phyloP scores from a whole-genome alignment of 2,329 filamentous ascomycete genomes.

The Thielaviopsis ethacetica region DNA sequence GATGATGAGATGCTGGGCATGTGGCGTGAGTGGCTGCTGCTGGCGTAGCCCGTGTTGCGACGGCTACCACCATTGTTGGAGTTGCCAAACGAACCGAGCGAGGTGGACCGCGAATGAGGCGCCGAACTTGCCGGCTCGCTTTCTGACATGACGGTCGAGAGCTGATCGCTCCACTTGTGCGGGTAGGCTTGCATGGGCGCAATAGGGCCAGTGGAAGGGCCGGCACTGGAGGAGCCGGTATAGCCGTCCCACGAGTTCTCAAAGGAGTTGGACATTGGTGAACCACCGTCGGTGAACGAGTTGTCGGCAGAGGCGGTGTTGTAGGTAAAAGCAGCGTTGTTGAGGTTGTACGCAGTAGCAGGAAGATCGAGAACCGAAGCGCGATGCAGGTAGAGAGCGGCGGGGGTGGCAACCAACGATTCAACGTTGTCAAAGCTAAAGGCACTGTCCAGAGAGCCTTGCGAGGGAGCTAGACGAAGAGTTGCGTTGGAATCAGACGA shows the following conservation, averaged over 20 bases:
- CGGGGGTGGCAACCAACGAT: slow-evolving; percentile 23
- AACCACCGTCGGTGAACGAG: slow-evolving; percentile 17
- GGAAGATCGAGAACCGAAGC: slow-evolving; percentile 16
- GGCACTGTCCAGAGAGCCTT: slow-evolving; percentile 38
- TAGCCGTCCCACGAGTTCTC: slow-evolving; percentile 5
- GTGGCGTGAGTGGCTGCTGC: slow-evolving; percentile 34
- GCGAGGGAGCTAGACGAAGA: slow-evolving; percentile 31
- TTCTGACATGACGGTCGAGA: slow-evolving; percentile 48
- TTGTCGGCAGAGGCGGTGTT: slow-evolving; percentile 2
- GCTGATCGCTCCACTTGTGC: slow-evolving; percentile 47
- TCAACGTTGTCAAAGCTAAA: slow-evolving; percentile 32
- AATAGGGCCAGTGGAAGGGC: background rate
- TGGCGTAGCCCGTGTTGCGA: slow-evolving; percentile 28
- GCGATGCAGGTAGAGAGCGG: slow-evolving; percentile 23
- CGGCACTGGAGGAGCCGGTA: background rate
- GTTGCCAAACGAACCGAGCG: slow-evolving; percentile 25
- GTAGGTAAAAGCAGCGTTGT: background rate
- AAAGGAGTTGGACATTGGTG: slow-evolving; percentile 13
- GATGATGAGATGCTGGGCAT: slow-evolving; percentile 43
- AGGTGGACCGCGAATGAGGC: slow-evolving; percentile 21
- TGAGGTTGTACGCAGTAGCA: background rate
- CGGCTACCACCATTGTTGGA: slow-evolving; percentile 18
- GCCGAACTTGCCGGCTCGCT: slow-evolving; percentile 32
- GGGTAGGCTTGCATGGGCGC: slow-evolving; percentile 29
- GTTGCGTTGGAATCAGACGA: slow-evolving; percentile 29